Conservation (phyloP, 2,329 filamentous ascomycete genomes). For the Pseudocercospora cruenta region DNA sequence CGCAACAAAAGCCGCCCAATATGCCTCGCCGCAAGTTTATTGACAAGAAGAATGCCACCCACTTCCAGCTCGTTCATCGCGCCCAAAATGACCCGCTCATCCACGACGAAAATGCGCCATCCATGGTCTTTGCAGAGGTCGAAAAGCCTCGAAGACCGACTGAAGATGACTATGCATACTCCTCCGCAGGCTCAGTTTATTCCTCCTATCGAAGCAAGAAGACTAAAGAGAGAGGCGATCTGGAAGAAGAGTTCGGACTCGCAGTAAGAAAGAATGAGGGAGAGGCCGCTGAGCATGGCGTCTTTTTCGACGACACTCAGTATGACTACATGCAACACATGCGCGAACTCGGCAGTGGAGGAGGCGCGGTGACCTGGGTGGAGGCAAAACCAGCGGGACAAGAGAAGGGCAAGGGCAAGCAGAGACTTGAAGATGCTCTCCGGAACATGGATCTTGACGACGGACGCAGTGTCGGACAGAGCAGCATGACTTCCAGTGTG, state of each 20-base stretch:
- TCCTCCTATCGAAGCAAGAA: slow-evolving; percentile 35
- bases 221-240: slow-evolving; percentile 63
- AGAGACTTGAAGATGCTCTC: slow-evolving; percentile 81
- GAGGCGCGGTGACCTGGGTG: slow-evolving; percentile 78
- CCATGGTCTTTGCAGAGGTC: slow-evolving; percentile 83
- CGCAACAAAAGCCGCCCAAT: slow-evolving; percentile 42
- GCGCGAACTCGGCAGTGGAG: slow-evolving; percentile 71
- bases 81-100: slow-evolving; percentile 97
- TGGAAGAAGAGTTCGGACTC: slow-evolving; percentile 73
- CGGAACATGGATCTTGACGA: slow-evolving; percentile 55
- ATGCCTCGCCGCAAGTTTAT: slow-evolving; percentile 79
- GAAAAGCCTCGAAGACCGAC: slow-evolving; percentile 29
- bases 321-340: slow-evolving; percentile 99
- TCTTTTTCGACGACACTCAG: slow-evolving; percentile 91
- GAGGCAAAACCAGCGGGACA: slow-evolving; percentile 63
- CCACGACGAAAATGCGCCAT: slow-evolving; percentile 84
- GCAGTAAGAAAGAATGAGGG: slow-evolving; percentile 85
- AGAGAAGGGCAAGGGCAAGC: slow-evolving; percentile 68
- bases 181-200: slow-evolving; percentile 41
- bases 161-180: slow-evolving; percentile 34
- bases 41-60: slow-evolving; percentile 89
- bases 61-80: slow-evolving; percentile 92
- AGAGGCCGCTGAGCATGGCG: slow-evolving; percentile 89
- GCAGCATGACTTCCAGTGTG: slow-evolving; percentile 44
- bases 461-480: slow-evolving; percentile 48